Evolutionary conservation across 495 filamentous ascomycete genomes (phyloP).

Genomic region (Oidiodendron maius): DNA sequence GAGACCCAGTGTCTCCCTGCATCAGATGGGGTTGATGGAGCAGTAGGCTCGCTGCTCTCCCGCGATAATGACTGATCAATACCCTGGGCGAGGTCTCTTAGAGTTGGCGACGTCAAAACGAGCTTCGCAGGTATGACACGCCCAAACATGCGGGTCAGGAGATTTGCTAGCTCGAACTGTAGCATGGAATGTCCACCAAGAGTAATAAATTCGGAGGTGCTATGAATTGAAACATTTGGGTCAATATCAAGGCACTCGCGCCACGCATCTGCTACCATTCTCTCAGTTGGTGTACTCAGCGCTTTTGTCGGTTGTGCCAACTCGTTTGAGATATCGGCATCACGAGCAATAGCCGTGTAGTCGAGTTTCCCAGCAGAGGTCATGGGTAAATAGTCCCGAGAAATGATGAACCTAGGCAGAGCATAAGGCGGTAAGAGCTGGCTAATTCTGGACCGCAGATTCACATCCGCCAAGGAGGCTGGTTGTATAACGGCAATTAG

Average conservation of each 20-base stretch:
- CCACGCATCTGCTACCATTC: background rate
- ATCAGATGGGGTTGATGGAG: no score
- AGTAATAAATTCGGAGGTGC: background rate
- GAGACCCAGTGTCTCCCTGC: no score
- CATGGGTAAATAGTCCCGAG: constrained; percentile 22
- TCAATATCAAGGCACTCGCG: no score
- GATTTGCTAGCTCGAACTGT: no score
- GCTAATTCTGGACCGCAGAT: background rate
- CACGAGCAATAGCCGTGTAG: constrained; percentile 19
- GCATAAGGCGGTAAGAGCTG: constrained; percentile 10
- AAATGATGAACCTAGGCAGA: constrained; percentile 17
- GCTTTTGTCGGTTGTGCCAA: background rate
- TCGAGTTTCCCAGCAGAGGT: constrained; percentile 26
- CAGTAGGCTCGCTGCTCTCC: no score
- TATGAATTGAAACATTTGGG: background rate
- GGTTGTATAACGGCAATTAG: background rate
- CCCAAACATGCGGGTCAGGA: no score
- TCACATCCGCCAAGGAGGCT: background rate
- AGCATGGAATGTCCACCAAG: no score
- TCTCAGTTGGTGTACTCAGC: background rate
- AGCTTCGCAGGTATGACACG: no score
- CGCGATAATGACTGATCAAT: no score
- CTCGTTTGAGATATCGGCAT: background rate
- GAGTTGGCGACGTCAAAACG: no score
- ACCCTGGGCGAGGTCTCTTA: no score